A percentile compares a stretch with the other conserved stretches of the same genome.
phyloP scores from a whole-genome alignment of 2,329 filamentous ascomycete genomes.

The Neonectria faginata region DNA sequence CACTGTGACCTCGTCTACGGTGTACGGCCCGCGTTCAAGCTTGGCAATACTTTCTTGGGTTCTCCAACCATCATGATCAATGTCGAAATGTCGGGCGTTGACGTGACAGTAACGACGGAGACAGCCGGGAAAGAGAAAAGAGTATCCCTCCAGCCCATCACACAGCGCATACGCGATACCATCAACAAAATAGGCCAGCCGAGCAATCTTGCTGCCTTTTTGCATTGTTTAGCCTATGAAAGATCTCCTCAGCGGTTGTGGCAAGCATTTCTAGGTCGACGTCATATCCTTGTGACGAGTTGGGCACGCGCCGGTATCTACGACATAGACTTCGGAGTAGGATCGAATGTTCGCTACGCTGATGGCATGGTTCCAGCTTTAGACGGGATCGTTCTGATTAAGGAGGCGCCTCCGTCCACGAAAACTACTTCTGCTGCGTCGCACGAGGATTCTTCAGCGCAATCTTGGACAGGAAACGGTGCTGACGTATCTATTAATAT shows the following conservation, averaged over 20 bases:
- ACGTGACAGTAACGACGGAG: neutral
- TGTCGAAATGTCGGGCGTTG: constrained; percentile 30
- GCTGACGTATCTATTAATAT: constrained; percentile 41
- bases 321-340: constrained; percentile 43
- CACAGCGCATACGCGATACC: constrained; percentile 31
- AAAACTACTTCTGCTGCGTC: neutral
- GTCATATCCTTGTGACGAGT: constrained; percentile 43
- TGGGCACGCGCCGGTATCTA: constrained; percentile 45
- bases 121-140: neutral
- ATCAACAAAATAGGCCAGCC: constrained; percentile 20
- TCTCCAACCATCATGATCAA: constrained; percentile 44
- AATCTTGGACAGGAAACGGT: constrained; percentile 41
- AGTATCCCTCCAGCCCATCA: neutral
- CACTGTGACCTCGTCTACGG: constrained; percentile 43
- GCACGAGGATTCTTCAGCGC: neutral
- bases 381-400: constrained; percentile 40
- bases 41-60: constrained; percentile 33
- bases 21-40: constrained; percentile 27
- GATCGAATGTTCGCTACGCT: constrained; percentile 28
- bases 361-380: constrained; percentile 38
- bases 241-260: constrained; percentile 44
- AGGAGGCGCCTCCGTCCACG: constrained; percentile 34
- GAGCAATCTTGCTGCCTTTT: constrained; percentile 27
- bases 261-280: constrained; percentile 43
- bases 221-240: constrained; percentile 40